Evolutionary conservation across 345 rosid genomes (phyloP).

Genomic region (Camelina hispida): DNA sequence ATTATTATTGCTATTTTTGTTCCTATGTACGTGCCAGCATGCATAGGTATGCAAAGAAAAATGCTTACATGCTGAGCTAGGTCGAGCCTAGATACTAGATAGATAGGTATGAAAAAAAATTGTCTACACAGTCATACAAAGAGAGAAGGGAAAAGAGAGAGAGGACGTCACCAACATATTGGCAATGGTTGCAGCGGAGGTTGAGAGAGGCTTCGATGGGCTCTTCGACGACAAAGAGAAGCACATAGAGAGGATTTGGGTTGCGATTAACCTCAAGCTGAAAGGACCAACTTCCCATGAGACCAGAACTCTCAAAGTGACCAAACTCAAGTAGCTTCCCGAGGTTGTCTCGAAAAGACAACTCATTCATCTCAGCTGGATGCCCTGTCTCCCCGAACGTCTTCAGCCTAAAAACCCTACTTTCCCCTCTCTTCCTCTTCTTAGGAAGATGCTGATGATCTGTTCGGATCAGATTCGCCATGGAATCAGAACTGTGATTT

Average conservation of each 20-base stretch:
- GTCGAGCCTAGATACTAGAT: not conserved
- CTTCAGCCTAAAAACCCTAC: constrained; percentile 72
- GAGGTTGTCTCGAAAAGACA: constrained; percentile 67
- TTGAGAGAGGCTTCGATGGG: constrained; percentile 55
- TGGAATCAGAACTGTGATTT: constrained; percentile 20
- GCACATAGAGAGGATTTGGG: constrained; percentile 65
- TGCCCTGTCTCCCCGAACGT: constrained; percentile 73
- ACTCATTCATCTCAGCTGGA: constrained; percentile 65
- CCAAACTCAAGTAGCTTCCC: constrained; percentile 69
- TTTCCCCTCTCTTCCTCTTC: constrained; percentile 80
- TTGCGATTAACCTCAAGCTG: constrained; percentile 82
- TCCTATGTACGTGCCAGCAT: not conserved
- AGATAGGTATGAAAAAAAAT: not conserved
- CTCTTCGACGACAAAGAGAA: constrained; percentile 79
- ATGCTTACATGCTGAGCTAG: not conserved
- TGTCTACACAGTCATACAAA: not conserved
- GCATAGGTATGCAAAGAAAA: constrained; percentile 17
- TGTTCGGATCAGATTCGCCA: constrained; percentile 39
- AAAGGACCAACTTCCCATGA: constrained; percentile 79
- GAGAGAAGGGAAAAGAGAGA: constrained; percentile 32
- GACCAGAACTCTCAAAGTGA: constrained; percentile 52
- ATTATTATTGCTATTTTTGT: not conserved
- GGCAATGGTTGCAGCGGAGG: constrained; percentile 81
- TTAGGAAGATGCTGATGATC: constrained; percentile 44
- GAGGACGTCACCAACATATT: constrained; percentile 76